Evolutionary conservation across 2,329 filamentous ascomycete species (phyloP), one percentile per base, ranked within the genome.

Genomic region (Fusarium sp.): DNA sequence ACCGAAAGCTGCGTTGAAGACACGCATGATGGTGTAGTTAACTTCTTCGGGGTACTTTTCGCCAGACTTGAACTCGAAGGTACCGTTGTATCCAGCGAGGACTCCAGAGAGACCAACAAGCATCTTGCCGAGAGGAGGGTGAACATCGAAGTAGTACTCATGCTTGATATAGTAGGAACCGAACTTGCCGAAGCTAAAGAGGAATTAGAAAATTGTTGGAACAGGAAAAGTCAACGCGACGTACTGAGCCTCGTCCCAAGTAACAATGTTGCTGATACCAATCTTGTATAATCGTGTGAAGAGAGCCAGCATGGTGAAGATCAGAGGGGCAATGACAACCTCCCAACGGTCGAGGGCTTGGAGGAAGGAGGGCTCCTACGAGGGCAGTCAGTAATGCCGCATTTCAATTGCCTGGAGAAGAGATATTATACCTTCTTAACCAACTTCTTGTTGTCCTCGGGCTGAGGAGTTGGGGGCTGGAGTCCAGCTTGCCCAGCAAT

Each of bases 31-130:
- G 73, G 94, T 96, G 80, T 97, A 99, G 84, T 99, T 91, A 77
- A 99, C 86, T 75, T 98, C 93, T 72, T 90, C 88, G 13, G 96
- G 96, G 78, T 99, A 99, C 55, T 88, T 94, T 77, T 98, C 96
- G 78, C 96, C 96, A 54, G 95, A 98, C 82, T 99, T 99, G 87
- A 99, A 99, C 78, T 99, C 96, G 81, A 99, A 99, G 6, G 95
- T 96, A 60, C 96, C 96, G 83, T 99, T 99, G 85, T 99, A 99
- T 71, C 95, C 95, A 71, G 95, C 96, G 65, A 99, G 86, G 77
- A 96, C 97, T 77, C 96, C 96, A 8, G 96, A 98, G 51, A 99
- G 87, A 67, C 96, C 96, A 73, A 99, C 95, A 57, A 99, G 89
- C 89, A 99, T 98, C 85, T 99, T 99, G 78, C 96, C 96, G 65